Conservation (phyloP, 108 stramenopile species). For the Poteriospumella lacustris region DNA sequence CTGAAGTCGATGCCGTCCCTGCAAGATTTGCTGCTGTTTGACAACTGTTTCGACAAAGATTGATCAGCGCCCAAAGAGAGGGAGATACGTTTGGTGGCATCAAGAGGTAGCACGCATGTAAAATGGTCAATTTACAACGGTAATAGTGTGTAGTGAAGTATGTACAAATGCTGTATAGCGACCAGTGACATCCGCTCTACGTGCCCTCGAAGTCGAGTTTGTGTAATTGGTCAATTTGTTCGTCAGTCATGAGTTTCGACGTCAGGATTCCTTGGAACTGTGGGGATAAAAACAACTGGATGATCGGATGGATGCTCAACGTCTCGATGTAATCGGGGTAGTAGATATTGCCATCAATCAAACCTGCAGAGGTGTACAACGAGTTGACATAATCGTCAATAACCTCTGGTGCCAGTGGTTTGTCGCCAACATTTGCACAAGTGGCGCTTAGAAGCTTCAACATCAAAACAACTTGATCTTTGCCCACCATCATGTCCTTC, state of each 20-base stretch:
- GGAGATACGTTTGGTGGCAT: too few relatives aligned
- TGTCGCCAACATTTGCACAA: slow-evolving; percentile 3
- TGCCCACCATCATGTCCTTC: not conserved
- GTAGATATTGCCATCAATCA: not conserved
- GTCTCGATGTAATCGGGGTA: not conserved
- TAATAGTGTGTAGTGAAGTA: too few relatives aligned
- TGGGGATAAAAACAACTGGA: slow-evolving; percentile 21
- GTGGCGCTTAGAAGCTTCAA: not conserved
- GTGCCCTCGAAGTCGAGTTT: too few relatives aligned
- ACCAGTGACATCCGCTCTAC: too few relatives aligned
- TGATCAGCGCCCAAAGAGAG: not conserved
- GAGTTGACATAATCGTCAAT: slow-evolving; percentile 10
- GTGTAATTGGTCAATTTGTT: not conserved
- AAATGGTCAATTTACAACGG: too few relatives aligned
- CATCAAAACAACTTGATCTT: not conserved
- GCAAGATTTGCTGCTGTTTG: not conserved
- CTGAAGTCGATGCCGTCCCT: not conserved
- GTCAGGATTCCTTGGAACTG: not conserved
- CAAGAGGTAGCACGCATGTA: too few relatives aligned
- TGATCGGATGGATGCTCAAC: not conserved
- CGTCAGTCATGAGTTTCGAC: not conserved
- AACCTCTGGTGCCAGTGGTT: not conserved
- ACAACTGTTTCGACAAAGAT: not conserved
- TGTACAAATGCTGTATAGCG: too few relatives aligned
- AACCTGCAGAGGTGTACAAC: not conserved